Conservation (phyloP, 768 basidiomycete species). For the Russula sp. region DNA sequence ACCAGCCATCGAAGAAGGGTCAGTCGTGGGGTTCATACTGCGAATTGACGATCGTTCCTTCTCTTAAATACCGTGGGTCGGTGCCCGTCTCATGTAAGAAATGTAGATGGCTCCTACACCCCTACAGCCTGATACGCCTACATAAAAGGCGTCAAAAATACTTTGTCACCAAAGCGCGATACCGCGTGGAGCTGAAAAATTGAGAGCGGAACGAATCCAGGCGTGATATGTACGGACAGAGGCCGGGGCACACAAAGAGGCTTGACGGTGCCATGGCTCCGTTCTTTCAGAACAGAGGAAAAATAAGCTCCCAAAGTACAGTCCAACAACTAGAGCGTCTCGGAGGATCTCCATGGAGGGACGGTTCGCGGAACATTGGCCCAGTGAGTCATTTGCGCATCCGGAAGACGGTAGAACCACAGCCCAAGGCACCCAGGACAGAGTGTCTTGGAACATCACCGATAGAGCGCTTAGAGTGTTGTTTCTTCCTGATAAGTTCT, state of each 20-base stretch:
- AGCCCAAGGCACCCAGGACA: background rate
- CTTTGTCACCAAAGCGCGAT: background rate
- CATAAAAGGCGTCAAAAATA: background rate
- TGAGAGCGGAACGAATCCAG: background rate
- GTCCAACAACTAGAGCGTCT: conserved; percentile 7
- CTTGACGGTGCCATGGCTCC: too few species aligned
- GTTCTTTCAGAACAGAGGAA: background rate
- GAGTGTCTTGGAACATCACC: background rate
- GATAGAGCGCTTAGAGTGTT: background rate
- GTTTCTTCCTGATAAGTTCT: background rate
- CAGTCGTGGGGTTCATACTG: background rate
- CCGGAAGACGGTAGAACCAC: background rate
- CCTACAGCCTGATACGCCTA: conserved; percentile 11
- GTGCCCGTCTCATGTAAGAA: background rate
- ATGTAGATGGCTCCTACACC: background rate
- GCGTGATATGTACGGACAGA: too few species aligned
- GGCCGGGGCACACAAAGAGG: background rate
- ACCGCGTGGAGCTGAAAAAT: background rate
- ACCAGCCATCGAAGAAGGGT: background rate
- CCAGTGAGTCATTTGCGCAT: background rate
- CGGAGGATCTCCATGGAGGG: background rate
- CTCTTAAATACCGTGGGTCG: background rate
- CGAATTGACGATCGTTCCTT: background rate
- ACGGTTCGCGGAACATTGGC: background rate
- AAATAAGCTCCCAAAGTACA: background rate